These are phyloP conservation scores for Martiniozyma asiatica DNA, from an alignment of 1,139 yeast species.

Conservation along the genomic window DNA sequence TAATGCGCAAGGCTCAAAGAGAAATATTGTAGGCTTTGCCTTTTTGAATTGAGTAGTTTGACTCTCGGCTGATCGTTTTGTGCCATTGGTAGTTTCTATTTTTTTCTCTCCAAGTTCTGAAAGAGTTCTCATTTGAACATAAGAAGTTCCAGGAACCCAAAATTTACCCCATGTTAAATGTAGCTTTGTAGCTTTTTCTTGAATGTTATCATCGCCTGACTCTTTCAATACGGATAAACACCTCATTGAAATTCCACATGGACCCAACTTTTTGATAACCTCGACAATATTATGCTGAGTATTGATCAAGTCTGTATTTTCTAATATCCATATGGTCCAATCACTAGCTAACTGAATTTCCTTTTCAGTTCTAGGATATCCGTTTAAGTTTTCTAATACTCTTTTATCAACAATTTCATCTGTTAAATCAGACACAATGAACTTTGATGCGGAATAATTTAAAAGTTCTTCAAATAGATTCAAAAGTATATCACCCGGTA, in stretches of 20 bases:
- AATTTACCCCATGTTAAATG: conserved; percentile 11
- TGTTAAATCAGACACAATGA: conserved; percentile 1
- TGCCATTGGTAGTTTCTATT: no score
- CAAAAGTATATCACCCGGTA: conserved; percentile 15
- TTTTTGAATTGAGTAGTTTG: conserved; percentile 1
- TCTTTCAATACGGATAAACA: not conserved
- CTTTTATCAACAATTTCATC: conserved; percentile 1
- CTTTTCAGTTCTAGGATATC: conserved; percentile 2
- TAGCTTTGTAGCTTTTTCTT: conserved; percentile 4
- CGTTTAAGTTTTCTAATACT: not conserved
- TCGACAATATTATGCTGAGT: conserved; percentile 1
- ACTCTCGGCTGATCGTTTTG: no score
- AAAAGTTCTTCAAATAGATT: conserved; percentile 11
- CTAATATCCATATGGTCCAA: conserved; percentile 9
- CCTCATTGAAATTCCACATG: conserved; percentile 2
- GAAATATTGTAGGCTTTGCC: conserved; percentile 5
- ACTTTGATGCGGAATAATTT: conserved; percentile 6
- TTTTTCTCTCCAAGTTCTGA: no score
- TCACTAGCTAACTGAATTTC: conserved; percentile 6
- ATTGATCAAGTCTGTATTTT: conserved; percentile 4
- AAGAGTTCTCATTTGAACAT: no score
- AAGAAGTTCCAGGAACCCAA: conserved; percentile 13
- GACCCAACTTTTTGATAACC: conserved; percentile 2
- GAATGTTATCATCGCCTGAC: not conserved
- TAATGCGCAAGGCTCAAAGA: conserved; percentile 23